Evolutionary conservation across 169 alveolate species (phyloP).

Genomic region (Cystoisospora suis): DNA sequence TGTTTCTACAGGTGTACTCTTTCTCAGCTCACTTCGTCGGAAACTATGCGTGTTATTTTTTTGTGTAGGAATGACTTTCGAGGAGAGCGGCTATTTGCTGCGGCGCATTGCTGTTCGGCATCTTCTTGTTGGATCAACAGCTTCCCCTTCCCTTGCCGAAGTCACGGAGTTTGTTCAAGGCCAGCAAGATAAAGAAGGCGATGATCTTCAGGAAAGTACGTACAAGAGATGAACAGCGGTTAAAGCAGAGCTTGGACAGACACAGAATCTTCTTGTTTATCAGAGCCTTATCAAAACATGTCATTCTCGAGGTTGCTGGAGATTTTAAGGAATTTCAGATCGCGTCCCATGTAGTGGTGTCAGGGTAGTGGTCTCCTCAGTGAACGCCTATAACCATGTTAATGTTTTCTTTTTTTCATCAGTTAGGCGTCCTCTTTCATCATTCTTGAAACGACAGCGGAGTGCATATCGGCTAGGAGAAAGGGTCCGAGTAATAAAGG

Average conservation of each 20-base stretch:
- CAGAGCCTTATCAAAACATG: background rate
- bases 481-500: slow-evolving; percentile 2
- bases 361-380: background rate
- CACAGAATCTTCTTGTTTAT: no score
- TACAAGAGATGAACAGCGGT: background rate
- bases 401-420: background rate
- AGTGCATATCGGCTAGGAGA: slow-evolving; percentile 41
- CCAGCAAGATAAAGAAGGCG: background rate
- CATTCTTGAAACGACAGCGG: slow-evolving; percentile 12
- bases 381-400: background rate
- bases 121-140: slow-evolving; percentile 31
- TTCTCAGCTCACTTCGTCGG: no score
- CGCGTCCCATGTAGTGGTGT: no score
- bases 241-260: no score
- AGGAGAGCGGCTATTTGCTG: slow-evolving; percentile 38
- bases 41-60: no score
- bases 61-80: slow-evolving; percentile 34
- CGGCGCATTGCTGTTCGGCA: slow-evolving; percentile 38
- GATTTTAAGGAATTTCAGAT: no score
- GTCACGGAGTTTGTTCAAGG: slow-evolving; percentile 23
- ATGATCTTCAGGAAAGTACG: background rate
- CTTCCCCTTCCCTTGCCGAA: slow-evolving; percentile 35
- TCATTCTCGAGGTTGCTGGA: background rate
- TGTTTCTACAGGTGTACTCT: no score
- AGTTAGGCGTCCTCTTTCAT: slow-evolving; percentile 12